phyloP scores from a whole-genome alignment of 257 asterid genomes.

The Scutellaria minor region DNA sequence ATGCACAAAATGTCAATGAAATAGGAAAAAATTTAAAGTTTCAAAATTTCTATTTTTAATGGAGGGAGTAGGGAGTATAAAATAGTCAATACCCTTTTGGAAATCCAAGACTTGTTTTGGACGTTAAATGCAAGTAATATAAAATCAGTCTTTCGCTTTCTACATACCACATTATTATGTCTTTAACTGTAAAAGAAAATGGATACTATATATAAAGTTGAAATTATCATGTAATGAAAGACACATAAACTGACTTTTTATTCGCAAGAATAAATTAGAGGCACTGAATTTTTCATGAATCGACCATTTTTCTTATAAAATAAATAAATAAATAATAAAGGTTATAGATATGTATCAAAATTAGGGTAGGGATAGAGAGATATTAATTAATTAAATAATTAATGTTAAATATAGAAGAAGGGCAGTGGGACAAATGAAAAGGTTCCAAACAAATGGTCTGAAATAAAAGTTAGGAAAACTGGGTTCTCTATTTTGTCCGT shows the following conservation, averaged over 20 bases:
- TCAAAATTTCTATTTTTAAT: too few species aligned
- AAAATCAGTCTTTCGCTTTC: not conserved
- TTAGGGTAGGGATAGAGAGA: not conserved
- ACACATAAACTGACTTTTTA: constrained; percentile 11
- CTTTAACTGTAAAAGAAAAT: not conserved
- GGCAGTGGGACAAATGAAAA: not conserved
- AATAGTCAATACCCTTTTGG: not conserved
- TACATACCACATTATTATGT: not conserved
- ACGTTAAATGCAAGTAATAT: not conserved
- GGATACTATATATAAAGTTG: not conserved
- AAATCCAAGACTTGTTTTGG: not conserved
- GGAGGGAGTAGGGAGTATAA: too few species aligned
- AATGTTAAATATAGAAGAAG: not conserved
- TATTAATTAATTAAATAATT: not conserved
- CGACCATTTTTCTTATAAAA: not conserved
- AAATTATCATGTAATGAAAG: not conserved
- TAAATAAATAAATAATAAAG: constrained; percentile 3
- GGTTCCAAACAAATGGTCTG: constrained; percentile 39
- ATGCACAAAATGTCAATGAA: too few species aligned
- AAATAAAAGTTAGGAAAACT: constrained; percentile 19
- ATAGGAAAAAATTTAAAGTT: too few species aligned
- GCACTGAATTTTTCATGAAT: constrained; percentile 18
- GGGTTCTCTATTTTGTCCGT: constrained; percentile 25
- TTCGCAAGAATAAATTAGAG: not conserved
- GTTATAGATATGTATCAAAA: not conserved